phyloP scores from a whole-genome alignment of 305 asterid species.

The Solanum hybrid region DNA sequence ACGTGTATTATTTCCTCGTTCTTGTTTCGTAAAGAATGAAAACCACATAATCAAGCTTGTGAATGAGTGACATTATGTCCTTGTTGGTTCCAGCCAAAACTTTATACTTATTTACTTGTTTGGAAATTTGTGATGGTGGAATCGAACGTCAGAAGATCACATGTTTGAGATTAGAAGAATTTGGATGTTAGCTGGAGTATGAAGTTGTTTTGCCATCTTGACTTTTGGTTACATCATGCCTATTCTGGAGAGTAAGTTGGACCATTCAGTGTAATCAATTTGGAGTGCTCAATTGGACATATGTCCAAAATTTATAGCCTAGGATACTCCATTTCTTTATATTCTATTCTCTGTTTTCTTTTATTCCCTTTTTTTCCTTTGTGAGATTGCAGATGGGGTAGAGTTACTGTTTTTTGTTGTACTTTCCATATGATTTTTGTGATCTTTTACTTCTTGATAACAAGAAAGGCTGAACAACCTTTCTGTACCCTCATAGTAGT shows the following conservation, averaged over 20 bases:
- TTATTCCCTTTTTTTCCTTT: neutral
- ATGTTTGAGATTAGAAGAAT: slow-evolving; percentile 5
- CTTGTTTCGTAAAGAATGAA: neutral
- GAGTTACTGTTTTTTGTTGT: neutral
- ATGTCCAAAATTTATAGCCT: neutral
- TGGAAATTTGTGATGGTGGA: slow-evolving; percentile 1
- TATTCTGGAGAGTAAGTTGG: slow-evolving; percentile 1
- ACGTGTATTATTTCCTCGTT: neutral
- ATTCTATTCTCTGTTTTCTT: neutral
- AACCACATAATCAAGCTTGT: neutral
- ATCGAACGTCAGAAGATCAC: slow-evolving; percentile 5
- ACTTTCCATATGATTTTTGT: neutral
- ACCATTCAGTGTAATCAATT: neutral
- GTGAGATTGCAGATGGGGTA: neutral
- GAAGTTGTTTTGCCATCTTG: neutral
- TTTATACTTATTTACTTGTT: neutral
- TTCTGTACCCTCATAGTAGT: neutral
- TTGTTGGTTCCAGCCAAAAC: slow-evolving; percentile 12
- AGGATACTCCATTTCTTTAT: neutral
- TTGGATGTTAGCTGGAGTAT: neutral
- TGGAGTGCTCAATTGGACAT: neutral
- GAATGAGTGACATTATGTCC: neutral
- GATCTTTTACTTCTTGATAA: neutral
- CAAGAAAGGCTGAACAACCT: neutral
- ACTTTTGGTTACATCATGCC: neutral